Percentiles rank a stretch among this genome's conserved stretches.
phyloP scores from a whole-genome alignment of 2,329 filamentous ascomycete species.

The Fusarium pilosicola region DNA sequence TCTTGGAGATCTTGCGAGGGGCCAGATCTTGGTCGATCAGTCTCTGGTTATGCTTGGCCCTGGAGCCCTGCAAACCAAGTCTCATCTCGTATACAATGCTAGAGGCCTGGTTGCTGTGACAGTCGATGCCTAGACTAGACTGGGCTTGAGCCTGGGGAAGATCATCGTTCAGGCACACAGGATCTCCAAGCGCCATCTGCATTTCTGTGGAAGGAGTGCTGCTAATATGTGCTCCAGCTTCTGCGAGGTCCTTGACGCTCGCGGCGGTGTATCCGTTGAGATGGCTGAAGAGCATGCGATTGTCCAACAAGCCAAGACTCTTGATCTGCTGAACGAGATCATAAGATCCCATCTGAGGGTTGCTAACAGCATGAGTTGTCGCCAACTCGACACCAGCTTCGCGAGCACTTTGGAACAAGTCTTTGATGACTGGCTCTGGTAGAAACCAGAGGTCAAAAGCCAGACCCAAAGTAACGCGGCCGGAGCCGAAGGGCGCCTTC shows the following conservation, averaged over 20 bases:
- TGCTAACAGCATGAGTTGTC: slow-evolving; percentile 5
- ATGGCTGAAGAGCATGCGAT: slow-evolving; percentile 6
- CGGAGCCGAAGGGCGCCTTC: background rate
- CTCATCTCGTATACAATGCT: slow-evolving; percentile 16
- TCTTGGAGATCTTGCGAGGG: background rate
- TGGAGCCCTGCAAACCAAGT: background rate
- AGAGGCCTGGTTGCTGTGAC: slow-evolving; percentile 10
- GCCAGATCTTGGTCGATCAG: background rate
- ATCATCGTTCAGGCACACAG: slow-evolving; percentile 2
- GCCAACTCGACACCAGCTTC: background rate
- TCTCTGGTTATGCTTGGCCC: background rate
- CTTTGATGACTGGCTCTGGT: background rate
- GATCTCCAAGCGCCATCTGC: slow-evolving; percentile 12
- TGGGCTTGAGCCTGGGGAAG: background rate
- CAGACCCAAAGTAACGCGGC: background rate
- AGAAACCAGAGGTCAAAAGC: slow-evolving; percentile 23
- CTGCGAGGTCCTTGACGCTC: background rate
- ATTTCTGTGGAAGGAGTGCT: slow-evolving; percentile 20
- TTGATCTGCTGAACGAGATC: slow-evolving; percentile 6
- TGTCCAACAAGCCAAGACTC: background rate
- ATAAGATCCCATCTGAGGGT: background rate
- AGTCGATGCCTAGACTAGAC: slow-evolving; percentile 7
- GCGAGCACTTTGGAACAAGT: background rate
- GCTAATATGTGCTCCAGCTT: slow-evolving; percentile 1
- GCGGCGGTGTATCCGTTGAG: background rate